Conservation (phyloP, 306 rosid species). For the Leucaena leucocephala region DNA sequence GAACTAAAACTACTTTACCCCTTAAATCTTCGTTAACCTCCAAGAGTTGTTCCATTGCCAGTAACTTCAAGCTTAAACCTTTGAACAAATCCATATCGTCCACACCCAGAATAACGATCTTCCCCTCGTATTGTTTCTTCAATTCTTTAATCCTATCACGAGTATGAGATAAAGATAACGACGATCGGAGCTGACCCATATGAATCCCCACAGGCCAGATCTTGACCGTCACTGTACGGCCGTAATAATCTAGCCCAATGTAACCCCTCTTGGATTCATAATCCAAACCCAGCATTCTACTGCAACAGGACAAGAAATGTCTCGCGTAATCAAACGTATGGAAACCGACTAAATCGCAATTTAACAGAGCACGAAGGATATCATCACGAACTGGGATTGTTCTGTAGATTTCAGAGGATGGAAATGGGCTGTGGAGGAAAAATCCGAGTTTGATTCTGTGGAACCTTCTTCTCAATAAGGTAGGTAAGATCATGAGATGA, state of each 20-base stretch:
- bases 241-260: too few species aligned
- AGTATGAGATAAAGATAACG: constrained; percentile 43
- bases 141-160: constrained; percentile 47
- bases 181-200: constrained; percentile 60
- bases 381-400: constrained; percentile 66
- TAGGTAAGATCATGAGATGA: constrained; percentile 74
- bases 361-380: constrained; percentile 54
- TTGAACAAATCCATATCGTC: constrained; percentile 80
- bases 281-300: too few species aligned
- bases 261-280: too few species aligned
- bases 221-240: constrained; percentile 69
- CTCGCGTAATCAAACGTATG: constrained; percentile 66
- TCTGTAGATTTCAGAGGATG: constrained; percentile 66
- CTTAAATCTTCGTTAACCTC: constrained; percentile 36
- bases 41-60: constrained; percentile 62
- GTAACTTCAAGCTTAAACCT: constrained; percentile 71
- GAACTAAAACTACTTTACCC: constrained; percentile 63
- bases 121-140: constrained; percentile 47
- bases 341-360: constrained; percentile 76
- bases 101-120: constrained; percentile 59
- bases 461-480: constrained; percentile 54
- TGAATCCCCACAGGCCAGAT: constrained; percentile 70
- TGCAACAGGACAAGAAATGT: too few species aligned
- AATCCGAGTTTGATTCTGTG: constrained; percentile 65
- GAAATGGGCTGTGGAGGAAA: constrained; percentile 66